phyloP scores from a whole-genome alignment of 371 early-diverging fungal species.

The Rhizopus sp. region DNA sequence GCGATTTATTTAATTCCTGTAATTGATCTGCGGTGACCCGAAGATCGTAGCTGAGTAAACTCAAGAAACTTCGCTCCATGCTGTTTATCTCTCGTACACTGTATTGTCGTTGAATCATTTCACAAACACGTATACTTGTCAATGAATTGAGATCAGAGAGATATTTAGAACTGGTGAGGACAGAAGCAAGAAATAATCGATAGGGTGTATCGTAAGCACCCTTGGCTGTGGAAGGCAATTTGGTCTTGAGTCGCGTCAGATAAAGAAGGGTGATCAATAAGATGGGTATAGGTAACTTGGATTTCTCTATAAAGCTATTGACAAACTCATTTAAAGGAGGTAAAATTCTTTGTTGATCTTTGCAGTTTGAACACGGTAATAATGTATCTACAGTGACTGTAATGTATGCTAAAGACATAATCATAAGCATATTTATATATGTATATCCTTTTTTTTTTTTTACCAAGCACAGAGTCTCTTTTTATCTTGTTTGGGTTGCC shows the following conservation, averaged over 20 bases:
- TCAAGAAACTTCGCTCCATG: conserved; percentile 68
- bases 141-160: conserved; percentile 26
- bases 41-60: conserved; percentile 38
- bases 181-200: conserved; percentile 63
- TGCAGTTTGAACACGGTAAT: neutral
- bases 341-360: conserved; percentile 3
- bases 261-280: conserved; percentile 57
- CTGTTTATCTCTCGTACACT: conserved; percentile 56
- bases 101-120: conserved; percentile 56
- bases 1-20: neutral
- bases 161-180: conserved; percentile 60
- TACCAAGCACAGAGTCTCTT: too few species aligned
- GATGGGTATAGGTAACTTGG: conserved; percentile 12
- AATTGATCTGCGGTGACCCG: conserved; percentile 20
- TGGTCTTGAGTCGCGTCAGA: conserved; percentile 58
- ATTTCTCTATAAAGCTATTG: conserved; percentile 2
- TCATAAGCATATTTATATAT: too few species aligned
- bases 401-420: too few species aligned
- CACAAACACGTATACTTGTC: conserved; percentile 35
- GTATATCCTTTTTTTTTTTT: too few species aligned
- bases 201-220: conserved; percentile 68
- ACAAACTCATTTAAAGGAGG: conserved; percentile 21
- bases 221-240: conserved; percentile 54
- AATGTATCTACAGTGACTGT: neutral
- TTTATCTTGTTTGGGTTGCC: too few species aligned